Conservation (phyloP, 2,329 filamentous ascomycete genomes). For the Diplodia scrobiculata region DNA sequence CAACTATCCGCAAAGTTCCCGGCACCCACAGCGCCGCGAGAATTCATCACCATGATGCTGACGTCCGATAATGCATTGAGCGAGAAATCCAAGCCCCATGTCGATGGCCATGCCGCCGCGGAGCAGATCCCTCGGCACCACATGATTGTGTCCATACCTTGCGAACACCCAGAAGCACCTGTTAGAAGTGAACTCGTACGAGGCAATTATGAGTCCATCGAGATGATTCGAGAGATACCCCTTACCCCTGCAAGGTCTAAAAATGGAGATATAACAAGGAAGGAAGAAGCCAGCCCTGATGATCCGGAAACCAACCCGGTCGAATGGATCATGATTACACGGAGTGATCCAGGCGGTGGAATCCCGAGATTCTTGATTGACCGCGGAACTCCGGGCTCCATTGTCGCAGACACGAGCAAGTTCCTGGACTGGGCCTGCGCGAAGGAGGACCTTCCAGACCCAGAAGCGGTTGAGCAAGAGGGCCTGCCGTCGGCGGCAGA, state of each 20-base stretch:
- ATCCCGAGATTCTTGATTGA: slow-evolving; percentile 92
- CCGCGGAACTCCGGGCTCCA: slow-evolving; percentile 78
- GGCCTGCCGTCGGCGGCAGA: not conserved
- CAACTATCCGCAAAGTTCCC: slow-evolving; percentile 88
- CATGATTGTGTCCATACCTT: slow-evolving; percentile 85
- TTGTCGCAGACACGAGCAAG: slow-evolving; percentile 75
- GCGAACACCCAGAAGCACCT: slow-evolving; percentile 72
- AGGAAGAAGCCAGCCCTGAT: slow-evolving; percentile 35
- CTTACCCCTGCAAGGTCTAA: slow-evolving; percentile 48
- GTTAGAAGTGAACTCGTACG: slow-evolving; percentile 73
- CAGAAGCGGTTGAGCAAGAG: slow-evolving; percentile 40
- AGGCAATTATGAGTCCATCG: slow-evolving; percentile 87
- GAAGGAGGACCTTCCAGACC: slow-evolving; percentile 48
- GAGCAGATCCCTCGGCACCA: slow-evolving; percentile 64
- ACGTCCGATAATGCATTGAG: slow-evolving; percentile 61
- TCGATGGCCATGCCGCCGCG: slow-evolving; percentile 37
- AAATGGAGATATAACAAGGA: slow-evolving; percentile 41
- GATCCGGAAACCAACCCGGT: slow-evolving; percentile 65
- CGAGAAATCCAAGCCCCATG: slow-evolving; percentile 46
- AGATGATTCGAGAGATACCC: slow-evolving; percentile 83
- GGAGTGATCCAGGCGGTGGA: slow-evolving; percentile 83
- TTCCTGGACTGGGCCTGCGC: slow-evolving; percentile 76
- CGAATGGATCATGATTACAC: slow-evolving; percentile 91
- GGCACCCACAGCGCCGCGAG: slow-evolving; percentile 80
- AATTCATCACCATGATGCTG: slow-evolving; percentile 80